Percentiles rank a stretch among this genome's conserved stretches.
phyloP scores from a whole-genome alignment of 208 protist genomes.

The Angomonas deanei region DNA sequence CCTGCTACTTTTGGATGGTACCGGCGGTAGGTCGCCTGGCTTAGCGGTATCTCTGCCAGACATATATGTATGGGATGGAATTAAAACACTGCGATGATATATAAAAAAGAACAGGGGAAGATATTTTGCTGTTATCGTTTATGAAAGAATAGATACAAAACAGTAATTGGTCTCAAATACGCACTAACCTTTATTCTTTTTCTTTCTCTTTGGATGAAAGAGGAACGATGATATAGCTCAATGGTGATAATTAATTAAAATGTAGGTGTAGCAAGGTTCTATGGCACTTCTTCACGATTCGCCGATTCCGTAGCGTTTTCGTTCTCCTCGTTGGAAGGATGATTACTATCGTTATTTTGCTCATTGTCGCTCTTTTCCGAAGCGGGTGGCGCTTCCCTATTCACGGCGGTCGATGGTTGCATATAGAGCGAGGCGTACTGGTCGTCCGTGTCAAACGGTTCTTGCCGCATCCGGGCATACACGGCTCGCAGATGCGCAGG shows the following conservation, averaged over 20 bases:
- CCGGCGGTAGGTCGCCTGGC: neutral
- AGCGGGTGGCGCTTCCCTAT: neutral
- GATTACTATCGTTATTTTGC: too few species aligned
- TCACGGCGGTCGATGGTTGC: neutral
- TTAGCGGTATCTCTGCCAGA: neutral
- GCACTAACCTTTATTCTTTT: neutral
- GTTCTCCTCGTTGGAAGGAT: too few species aligned
- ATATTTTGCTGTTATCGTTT: too few species aligned
- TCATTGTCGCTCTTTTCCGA: neutral
- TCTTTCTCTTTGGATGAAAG: neutral
- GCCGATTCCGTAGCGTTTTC: too few species aligned
- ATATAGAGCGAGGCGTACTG: neutral
- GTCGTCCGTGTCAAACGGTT: neutral
- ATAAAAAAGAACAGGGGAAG: neutral
- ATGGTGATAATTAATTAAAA: neutral
- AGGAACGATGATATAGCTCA: neutral
- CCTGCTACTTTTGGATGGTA: neutral
- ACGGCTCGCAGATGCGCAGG: conserved; percentile 12
- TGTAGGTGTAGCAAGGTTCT: too few species aligned
- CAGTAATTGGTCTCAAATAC: neutral
- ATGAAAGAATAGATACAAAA: conserved; percentile 3
- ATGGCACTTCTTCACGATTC: too few species aligned
- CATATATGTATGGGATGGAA: neutral
- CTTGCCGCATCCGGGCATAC: neutral
- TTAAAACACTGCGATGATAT: too few species aligned